A percentile compares a stretch with the other conserved stretches of the same genome.
These are phyloP conservation scores for Salix brachista DNA, from an alignment of 345 rosid species.

Conservation along the genomic window DNA sequence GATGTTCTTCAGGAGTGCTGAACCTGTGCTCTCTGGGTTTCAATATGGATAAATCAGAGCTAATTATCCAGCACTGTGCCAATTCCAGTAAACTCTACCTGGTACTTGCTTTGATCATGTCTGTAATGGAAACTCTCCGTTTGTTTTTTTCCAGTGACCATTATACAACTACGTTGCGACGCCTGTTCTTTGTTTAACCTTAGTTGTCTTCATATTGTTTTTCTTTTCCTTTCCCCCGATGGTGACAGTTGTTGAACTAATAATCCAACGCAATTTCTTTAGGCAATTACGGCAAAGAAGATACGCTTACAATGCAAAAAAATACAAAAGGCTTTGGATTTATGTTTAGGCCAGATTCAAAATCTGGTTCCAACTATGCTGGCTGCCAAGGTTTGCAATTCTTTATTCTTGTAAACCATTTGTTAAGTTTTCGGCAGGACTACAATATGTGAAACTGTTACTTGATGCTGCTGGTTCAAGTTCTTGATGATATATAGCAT, in stretches of 20 bases:
- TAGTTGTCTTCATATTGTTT: too few species aligned
- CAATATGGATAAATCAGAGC: constrained; percentile 31
- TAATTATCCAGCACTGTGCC: constrained; percentile 36
- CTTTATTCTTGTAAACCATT: neutral
- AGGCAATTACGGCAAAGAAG: constrained; percentile 31
- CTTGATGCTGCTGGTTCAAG: neutral
- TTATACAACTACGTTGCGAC: too few species aligned
- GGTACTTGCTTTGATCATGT: constrained; percentile 23
- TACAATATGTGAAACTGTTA: neutral
- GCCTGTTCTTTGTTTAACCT: too few species aligned
- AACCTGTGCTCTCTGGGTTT: constrained; percentile 26
- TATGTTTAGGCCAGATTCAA: constrained; percentile 31
- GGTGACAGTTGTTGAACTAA: neutral
- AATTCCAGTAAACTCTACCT: constrained; percentile 43
- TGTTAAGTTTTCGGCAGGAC: neutral
- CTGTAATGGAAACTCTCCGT: neutral
- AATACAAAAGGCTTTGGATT: constrained; percentile 17
- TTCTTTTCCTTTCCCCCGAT: too few species aligned
- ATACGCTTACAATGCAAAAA: constrained; percentile 30
- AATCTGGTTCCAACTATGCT: constrained; percentile 29
- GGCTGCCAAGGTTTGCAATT: constrained; percentile 32
- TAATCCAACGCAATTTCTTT: neutral
- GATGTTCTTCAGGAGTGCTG: constrained; percentile 25
- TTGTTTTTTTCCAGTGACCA: too few species aligned
- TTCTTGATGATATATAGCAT: too few species aligned